Conservation (phyloP, 305 asterid species). For the Rubia tinctorum region DNA sequence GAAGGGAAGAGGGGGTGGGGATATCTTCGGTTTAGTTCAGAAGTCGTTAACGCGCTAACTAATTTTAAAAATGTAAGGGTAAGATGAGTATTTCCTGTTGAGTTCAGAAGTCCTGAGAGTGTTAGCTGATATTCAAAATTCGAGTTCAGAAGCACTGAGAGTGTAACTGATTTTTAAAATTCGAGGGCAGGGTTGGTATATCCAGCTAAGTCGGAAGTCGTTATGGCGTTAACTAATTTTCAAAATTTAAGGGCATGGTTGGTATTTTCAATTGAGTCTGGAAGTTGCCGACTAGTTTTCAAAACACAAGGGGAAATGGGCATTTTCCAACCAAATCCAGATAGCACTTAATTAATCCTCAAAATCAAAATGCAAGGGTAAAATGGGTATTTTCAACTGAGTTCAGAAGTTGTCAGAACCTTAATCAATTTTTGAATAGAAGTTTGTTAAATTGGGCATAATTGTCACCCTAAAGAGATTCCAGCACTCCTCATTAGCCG, state of each 20-base stretch:
- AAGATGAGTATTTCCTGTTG: no score
- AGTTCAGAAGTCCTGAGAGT: not conserved
- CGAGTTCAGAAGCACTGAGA: not conserved
- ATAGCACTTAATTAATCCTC: not conserved
- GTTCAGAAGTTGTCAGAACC: not conserved
- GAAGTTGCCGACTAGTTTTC: not conserved
- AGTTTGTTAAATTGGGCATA: not conserved
- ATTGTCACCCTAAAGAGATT: not conserved
- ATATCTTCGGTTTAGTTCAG: not conserved
- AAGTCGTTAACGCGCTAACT: not conserved
- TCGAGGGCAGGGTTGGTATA: no score
- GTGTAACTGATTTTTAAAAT: no score
- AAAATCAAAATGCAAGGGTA: not conserved
- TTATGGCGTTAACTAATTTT: no score
- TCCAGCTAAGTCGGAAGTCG: not conserved
- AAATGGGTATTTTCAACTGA: not conserved
- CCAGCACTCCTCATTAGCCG: no score
- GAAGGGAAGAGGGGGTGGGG: not conserved
- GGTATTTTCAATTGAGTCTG: not conserved
- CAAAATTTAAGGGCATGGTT: not conserved
- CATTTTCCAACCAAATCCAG: not conserved
- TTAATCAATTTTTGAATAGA: no score
- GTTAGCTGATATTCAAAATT: no score
- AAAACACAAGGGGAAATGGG: not conserved
- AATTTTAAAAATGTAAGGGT: no score